Base-by-base conservation (phyloP, 306 rosid species). In the Sindora glabra region DNA sequence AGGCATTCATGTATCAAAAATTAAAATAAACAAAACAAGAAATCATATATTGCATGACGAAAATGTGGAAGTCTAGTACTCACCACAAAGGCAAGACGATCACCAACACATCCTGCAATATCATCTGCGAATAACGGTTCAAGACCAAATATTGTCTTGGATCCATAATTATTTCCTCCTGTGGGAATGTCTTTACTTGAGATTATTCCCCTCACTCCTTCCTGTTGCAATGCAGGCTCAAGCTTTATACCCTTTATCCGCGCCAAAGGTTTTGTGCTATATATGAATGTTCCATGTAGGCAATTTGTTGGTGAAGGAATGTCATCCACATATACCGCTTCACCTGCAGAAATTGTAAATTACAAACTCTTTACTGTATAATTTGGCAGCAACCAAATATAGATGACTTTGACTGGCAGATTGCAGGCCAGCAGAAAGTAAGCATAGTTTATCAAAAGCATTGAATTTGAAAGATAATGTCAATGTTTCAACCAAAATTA, bases 251-350 rank as follows among this genome's bases (percentile, higher is more conserved):
- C 75, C 77, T 71, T 89, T 55, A 92, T 66, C 61, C 77, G 54
- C 15, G 95, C 96, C 76, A 89, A 67, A 58, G 99, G 94, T 40
- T 80, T 79, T 32, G 77, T 69, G 68, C 96, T 92, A 73, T 76
- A 83, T 55, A 92, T 68, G 58, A 72, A 81, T 34, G 96, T 80
- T 53, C 96, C 99, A 39, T 88, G 58, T 8, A 85, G 73, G 77
- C 99, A 92, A 80, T 83, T 75, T 61, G 52, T 15, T 3, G 96
- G 95, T 25, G 99, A 81, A 16, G 96, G 96, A 70, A 92, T 89
- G 77, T 92, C 99, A 61, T 88, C 94, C 67, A 89, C 92, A 54
- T 54, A 92, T 22, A 92, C 78, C 70, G 99, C 96, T 77, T 92
- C 99, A 18, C 99, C 99, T 92, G 62, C 19, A 73, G 8, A 50